A percentile compares a stretch with the other conserved stretches of the same genome.
Evolutionary conservation across 1,284 basidiomycete genomes (phyloP).

Genomic region (Cystobasidium slooffiae): DNA sequence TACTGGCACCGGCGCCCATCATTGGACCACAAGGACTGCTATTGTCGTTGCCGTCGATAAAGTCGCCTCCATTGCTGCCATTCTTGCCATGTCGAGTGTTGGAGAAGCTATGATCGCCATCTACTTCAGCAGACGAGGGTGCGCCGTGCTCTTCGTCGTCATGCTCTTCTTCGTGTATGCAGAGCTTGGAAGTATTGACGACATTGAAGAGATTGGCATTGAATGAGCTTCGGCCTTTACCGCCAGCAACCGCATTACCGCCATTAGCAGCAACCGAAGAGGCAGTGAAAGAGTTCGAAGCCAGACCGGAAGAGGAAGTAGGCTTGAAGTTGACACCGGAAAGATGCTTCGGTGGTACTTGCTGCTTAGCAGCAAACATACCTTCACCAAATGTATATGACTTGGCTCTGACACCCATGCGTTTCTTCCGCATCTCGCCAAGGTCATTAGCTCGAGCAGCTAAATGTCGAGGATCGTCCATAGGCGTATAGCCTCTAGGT

Average conservation of each 20-base stretch:
- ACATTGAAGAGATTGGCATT: slow-evolving; percentile 36
- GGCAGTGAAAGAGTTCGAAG: slow-evolving; percentile 21
- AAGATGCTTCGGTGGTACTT: slow-evolving; percentile 14
- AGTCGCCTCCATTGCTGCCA: neutral
- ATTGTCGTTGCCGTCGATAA: neutral
- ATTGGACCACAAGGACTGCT: slow-evolving; percentile 39
- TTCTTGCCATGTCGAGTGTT: slow-evolving; percentile 23
- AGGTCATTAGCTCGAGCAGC: slow-evolving; percentile 79
- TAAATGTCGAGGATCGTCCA: slow-evolving; percentile 89
- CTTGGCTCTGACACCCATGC: slow-evolving; percentile 80
- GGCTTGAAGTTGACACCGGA: slow-evolving; percentile 31
- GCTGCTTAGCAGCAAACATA: slow-evolving; percentile 24
- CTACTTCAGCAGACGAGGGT: slow-evolving; percentile 12
- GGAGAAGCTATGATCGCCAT: slow-evolving; percentile 30
- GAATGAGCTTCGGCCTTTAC: slow-evolving; percentile 22
- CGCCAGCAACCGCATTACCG: neutral
- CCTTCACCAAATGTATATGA: slow-evolving; percentile 83
- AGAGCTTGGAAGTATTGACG: slow-evolving; percentile 29
- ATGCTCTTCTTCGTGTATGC: slow-evolving; percentile 39
- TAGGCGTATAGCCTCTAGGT: slow-evolving; percentile 81
- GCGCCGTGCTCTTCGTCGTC: slow-evolving; percentile 31
- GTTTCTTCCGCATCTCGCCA: slow-evolving; percentile 82
- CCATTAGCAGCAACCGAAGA: neutral
- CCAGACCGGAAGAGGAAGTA: slow-evolving; percentile 9
- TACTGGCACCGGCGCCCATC: slow-evolving; percentile 2